These are phyloP conservation scores for Tranzscheliella williamsii DNA, from an alignment of 1,284 basidiomycete species.

Conservation along the genomic window DNA sequence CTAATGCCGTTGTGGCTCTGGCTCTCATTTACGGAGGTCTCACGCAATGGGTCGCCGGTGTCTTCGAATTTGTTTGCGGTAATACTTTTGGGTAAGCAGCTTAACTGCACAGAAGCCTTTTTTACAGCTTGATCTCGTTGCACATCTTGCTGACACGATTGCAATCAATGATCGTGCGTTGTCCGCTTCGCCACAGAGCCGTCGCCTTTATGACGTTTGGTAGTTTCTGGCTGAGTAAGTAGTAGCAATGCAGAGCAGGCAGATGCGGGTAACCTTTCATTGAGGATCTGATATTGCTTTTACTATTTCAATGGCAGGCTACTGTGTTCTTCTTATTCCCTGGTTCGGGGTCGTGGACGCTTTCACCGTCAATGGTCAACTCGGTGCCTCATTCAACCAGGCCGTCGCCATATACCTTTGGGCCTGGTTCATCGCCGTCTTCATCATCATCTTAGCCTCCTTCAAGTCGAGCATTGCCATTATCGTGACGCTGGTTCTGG, in stretches of 20 bases:
- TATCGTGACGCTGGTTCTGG: not conserved
- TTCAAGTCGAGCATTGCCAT: not conserved
- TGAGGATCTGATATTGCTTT: too few relatives aligned
- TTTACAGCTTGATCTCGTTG: too few relatives aligned
- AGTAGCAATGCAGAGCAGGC: too few relatives aligned
- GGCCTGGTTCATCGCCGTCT: not conserved
- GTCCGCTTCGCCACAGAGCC: too few relatives aligned
- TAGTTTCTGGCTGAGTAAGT: slow-evolving; percentile 1
- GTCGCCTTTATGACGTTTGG: slow-evolving; percentile 1
- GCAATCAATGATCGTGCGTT: too few relatives aligned
- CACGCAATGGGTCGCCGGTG: not conserved
- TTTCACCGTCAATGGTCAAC: not conserved
- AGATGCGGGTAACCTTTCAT: too few relatives aligned
- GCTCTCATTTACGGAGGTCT: not conserved
- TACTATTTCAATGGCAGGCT: too few relatives aligned
- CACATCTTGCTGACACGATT: too few relatives aligned
- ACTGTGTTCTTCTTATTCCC: not conserved
- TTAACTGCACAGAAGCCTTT: too few relatives aligned
- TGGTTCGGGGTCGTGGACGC: not conserved
- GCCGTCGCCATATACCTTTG: not conserved
- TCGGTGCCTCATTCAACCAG: not conserved
- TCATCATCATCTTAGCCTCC: not conserved
- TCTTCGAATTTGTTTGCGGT: not conserved
- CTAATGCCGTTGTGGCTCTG: not conserved
- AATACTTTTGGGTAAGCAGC: not conserved